phyloP scores from a whole-genome alignment of 768 basidiomycete species.

The Agrocybe pediades region DNA sequence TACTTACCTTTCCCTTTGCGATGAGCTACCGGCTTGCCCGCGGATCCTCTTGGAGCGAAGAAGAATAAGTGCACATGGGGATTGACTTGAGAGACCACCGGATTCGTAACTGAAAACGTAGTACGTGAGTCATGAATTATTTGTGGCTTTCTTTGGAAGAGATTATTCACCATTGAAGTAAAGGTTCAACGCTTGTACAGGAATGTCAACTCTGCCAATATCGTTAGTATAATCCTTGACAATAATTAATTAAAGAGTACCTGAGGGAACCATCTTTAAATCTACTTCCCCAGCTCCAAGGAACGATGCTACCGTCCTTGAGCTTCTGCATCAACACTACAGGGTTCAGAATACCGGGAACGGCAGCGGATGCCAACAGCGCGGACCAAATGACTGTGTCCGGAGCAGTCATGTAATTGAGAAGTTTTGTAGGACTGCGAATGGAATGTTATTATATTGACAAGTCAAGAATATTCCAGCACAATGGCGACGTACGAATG shows the following conservation, averaged over 20 bases:
- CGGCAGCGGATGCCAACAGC: slow-evolving; percentile 87
- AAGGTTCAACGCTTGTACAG: slow-evolving; percentile 83
- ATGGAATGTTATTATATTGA: slow-evolving; percentile 3
- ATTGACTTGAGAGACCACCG: slow-evolving; percentile 94
- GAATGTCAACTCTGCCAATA: slow-evolving; percentile 82
- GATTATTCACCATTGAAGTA: slow-evolving; percentile 73
- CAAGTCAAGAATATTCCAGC: neutral
- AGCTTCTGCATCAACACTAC: slow-evolving; percentile 95
- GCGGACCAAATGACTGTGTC: slow-evolving; percentile 86
- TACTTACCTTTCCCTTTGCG: slow-evolving; percentile 82
- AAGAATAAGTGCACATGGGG: slow-evolving; percentile 93
- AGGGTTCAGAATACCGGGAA: slow-evolving; percentile 93
- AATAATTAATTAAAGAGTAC: slow-evolving; percentile 33
- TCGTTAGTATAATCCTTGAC: neutral
- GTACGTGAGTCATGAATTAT: too few relatives aligned
- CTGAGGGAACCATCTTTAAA: slow-evolving; percentile 93
- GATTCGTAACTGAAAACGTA: slow-evolving; percentile 70
- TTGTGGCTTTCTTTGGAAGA: too few relatives aligned
- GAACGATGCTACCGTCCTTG: slow-evolving; percentile 74
- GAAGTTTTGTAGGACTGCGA: slow-evolving; percentile 84
- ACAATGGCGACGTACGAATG: slow-evolving; percentile 62
- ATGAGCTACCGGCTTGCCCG: slow-evolving; percentile 93
- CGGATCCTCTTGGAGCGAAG: slow-evolving; percentile 87
- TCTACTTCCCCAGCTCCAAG: slow-evolving; percentile 93
- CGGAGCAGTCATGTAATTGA: slow-evolving; percentile 96